These are phyloP conservation scores for Helotiales sp. DNA, from an alignment of 2,329 filamentous ascomycete genomes.

Conservation along the genomic window DNA sequence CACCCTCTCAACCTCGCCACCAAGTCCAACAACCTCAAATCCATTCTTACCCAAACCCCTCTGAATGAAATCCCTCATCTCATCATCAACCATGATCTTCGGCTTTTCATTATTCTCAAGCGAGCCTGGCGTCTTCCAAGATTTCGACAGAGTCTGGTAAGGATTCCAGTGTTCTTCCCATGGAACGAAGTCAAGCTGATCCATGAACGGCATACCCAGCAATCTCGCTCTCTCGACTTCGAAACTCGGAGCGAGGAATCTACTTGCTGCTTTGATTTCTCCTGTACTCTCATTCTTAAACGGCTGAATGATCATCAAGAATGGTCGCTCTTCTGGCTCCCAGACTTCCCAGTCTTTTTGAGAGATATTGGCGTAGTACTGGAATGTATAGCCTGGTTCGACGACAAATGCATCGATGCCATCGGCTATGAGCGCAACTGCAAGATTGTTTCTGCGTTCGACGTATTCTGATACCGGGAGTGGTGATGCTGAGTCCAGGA, in stretches of 20 bases:
- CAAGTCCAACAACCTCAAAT: conserved; percentile 61
- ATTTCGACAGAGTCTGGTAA: conserved; percentile 58
- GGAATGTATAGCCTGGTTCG: conserved; percentile 68
- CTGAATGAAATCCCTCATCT: conserved; percentile 67
- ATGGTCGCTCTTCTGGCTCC: conserved; percentile 68
- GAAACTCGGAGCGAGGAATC: conserved; percentile 63
- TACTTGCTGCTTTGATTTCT: conserved; percentile 56
- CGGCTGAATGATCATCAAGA: conserved; percentile 65
- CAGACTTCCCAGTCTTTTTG: conserved; percentile 67
- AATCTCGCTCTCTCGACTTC: conserved; percentile 64
- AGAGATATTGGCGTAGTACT: conserved; percentile 66
- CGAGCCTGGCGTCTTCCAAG: conserved; percentile 35
- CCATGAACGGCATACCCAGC: conserved; percentile 59
- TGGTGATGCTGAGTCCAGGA: conserved; percentile 54
- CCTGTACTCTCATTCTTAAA: conserved; percentile 45
- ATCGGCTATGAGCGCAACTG: conserved; percentile 56
- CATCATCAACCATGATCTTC: conserved; percentile 67
- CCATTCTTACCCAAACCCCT: conserved; percentile 58
- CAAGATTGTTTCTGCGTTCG: conserved; percentile 59
- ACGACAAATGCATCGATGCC: conserved; percentile 62
- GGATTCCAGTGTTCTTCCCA: conserved; percentile 72
- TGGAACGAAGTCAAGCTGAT: conserved; percentile 57
- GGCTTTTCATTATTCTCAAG: conserved; percentile 34
- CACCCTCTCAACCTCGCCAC: conserved; percentile 60
- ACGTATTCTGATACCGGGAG: conserved; percentile 59